Evolutionary conservation across 176 grass and related monocot species (phyloP).

Genomic region (Oryza coarctata): DNA sequence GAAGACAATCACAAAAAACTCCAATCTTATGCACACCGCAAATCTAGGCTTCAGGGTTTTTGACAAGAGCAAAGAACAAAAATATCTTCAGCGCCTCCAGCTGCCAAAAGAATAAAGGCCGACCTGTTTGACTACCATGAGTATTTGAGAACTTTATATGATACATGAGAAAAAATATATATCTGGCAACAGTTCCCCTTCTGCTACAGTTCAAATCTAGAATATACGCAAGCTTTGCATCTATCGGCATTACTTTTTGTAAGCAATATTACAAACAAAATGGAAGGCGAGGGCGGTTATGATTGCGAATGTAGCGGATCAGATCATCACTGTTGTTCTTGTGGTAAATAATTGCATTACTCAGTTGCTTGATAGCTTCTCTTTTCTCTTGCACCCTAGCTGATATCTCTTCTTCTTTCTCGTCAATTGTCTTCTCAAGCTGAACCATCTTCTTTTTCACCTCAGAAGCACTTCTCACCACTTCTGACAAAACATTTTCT

Average conservation of each 20-base stretch:
- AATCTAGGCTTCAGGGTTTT: neutral
- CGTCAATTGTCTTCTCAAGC: conserved; percentile 53
- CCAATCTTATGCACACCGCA: neutral
- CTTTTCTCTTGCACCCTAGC: conserved; percentile 74
- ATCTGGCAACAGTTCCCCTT: neutral
- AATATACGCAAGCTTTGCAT: conserved; percentile 30
- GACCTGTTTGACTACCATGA: conserved; percentile 1
- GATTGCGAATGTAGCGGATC: conserved; percentile 41
- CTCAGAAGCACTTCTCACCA: conserved; percentile 16
- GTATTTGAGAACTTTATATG: conserved; percentile 11
- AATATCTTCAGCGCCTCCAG: neutral
- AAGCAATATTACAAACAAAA: conserved; percentile 47
- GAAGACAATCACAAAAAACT: neutral
- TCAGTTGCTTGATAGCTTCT: conserved; percentile 89
- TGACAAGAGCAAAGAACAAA: neutral
- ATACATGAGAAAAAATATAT: conserved; percentile 10
- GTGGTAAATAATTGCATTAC: conserved; percentile 72
- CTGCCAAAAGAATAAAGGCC: conserved; percentile 19
- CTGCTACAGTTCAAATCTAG: neutral
- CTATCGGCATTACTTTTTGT: neutral
- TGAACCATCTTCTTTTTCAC: conserved; percentile 39
- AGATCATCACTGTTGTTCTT: conserved; percentile 65
- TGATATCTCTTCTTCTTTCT: conserved; percentile 60
- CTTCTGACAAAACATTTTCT: conserved; percentile 37
- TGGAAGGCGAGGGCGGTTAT: conserved; percentile 37